Percentiles rank a stretch among this genome's conserved stretches.
phyloP scores from a whole-genome alignment of 2,329 filamentous ascomycete species.

The Rutstroemia sp. region DNA sequence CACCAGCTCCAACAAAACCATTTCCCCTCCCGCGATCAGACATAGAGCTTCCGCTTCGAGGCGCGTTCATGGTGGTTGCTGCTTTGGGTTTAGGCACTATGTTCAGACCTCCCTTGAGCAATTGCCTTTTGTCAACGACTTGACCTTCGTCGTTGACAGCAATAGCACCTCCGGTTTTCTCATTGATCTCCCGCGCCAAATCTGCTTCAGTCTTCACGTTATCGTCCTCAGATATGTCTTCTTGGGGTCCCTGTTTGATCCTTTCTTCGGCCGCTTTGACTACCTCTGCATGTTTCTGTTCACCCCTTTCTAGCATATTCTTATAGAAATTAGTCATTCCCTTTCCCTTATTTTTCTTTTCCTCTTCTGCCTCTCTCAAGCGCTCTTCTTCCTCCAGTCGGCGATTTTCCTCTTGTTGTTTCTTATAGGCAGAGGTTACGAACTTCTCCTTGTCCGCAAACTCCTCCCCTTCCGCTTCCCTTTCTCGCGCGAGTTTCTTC shows the following conservation, averaged over 20 bases:
- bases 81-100: conserved; percentile 55
- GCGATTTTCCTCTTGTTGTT: conserved; percentile 69
- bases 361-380: conserved; percentile 54
- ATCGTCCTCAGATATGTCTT: conserved; percentile 32
- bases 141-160: conserved; percentile 76
- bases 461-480: conserved; percentile 73
- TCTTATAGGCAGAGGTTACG: conserved; percentile 76
- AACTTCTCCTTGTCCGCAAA: conserved; percentile 81
- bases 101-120: conserved; percentile 70
- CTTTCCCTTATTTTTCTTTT: conserved; percentile 55
- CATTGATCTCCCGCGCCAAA: conserved; percentile 59
- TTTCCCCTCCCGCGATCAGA: conserved; percentile 22
- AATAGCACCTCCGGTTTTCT: conserved; percentile 50
- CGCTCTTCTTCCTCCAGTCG: conserved; percentile 66
- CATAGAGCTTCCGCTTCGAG: conserved; percentile 16
- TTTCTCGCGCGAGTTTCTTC: conserved; percentile 69
- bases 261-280: conserved; percentile 58
- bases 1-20: conserved; percentile 36
- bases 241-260: conserved; percentile 36
- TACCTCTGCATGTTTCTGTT: conserved; percentile 61
- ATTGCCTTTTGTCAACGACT: conserved; percentile 76
- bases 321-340: conserved; percentile 77
- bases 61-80: conserved; percentile 23
- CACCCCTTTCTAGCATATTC: conserved; percentile 62
- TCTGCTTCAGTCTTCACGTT: conserved; percentile 52